A percentile compares a stretch with the other conserved stretches of the same genome.
Conservation (phyloP, 495 filamentous ascomycete genomes). For the Choiromyces venosus region DNA sequence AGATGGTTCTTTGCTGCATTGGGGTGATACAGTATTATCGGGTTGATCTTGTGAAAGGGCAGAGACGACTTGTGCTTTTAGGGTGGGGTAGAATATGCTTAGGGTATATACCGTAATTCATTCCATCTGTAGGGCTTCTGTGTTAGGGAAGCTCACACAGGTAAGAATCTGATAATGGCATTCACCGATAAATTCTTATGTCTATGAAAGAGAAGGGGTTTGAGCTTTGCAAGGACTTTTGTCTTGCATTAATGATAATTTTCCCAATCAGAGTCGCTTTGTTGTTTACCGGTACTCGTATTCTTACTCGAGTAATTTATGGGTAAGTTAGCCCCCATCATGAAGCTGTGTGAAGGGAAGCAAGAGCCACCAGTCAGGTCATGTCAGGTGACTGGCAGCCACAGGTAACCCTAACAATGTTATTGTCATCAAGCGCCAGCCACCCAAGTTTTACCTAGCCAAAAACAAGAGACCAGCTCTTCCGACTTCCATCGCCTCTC, state of each 20-base stretch:
- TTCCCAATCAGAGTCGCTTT: not conserved
- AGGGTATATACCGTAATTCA: not conserved
- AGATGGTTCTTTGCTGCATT: not conserved
- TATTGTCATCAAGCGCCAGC: constrained; percentile 18
- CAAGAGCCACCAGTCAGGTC: not conserved
- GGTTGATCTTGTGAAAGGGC: not conserved
- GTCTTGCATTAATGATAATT: not conserved
- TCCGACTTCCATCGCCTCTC: constrained; percentile 24
- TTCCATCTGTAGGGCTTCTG: not conserved
- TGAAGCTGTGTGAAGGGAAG: not conserved
- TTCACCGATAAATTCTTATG: not conserved
- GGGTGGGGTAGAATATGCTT: not conserved
- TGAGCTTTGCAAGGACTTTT: not conserved
- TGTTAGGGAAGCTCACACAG: not conserved
- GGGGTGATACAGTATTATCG: not conserved
- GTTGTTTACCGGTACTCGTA: too few relatives aligned
- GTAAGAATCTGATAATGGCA: not conserved
- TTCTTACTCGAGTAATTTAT: not conserved
- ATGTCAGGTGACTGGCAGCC: not conserved
- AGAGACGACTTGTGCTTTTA: not conserved
- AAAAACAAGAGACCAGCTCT: constrained; percentile 22
- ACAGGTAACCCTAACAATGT: not conserved
- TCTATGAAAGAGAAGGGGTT: not conserved
- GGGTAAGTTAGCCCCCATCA: too few relatives aligned
- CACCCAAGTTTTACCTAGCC: constrained; percentile 29